A percentile compares a stretch with the other conserved stretches of the same genome.
phyloP scores from a whole-genome alignment of 2,329 filamentous ascomycete species.

The Sporothrix brasiliensis region DNA sequence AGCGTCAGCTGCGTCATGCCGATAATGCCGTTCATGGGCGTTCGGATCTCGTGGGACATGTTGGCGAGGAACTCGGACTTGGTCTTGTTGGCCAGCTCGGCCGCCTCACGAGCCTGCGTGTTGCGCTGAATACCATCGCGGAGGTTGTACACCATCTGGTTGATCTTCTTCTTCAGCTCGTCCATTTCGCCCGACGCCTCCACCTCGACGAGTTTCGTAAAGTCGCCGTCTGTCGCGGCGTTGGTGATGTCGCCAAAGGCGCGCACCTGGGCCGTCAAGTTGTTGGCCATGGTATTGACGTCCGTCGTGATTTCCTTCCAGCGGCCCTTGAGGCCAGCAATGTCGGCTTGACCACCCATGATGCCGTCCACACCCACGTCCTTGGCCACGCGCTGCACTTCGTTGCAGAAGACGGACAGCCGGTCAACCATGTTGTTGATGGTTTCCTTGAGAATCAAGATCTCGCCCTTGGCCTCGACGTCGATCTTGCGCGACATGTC shows the following conservation, averaged over 20 bases:
- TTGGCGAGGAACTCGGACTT: slow-evolving; percentile 98
- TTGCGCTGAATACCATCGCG: slow-evolving; percentile 96
- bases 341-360: slow-evolving; percentile 96
- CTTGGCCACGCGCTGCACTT: slow-evolving; percentile 91
- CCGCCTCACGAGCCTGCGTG: slow-evolving; percentile 86
- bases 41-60: slow-evolving; percentile 98
- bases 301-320: slow-evolving; percentile 99
- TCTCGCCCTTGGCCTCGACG: slow-evolving; percentile 92
- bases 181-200: slow-evolving; percentile 99
- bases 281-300: slow-evolving; percentile 87
- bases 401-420: slow-evolving; percentile 92
- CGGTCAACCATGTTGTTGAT: slow-evolving; percentile 99
- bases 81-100: slow-evolving; percentile 94
- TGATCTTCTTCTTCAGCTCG: slow-evolving; percentile 98
- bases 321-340: slow-evolving; percentile 85
- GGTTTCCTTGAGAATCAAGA: slow-evolving; percentile 89
- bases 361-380: slow-evolving; percentile 98
- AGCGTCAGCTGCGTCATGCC: slow-evolving; percentile 96
- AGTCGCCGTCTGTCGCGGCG: slow-evolving; percentile 93
- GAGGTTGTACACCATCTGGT: slow-evolving; percentile 96
- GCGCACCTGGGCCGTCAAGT: slow-evolving; percentile 87
- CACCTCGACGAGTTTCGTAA: slow-evolving; percentile 94
- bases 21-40: slow-evolving; percentile 96
- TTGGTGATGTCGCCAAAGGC: slow-evolving; percentile 99
- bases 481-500: slow-evolving; percentile 96